phyloP scores from a whole-genome alignment of 2,329 filamentous ascomycete genomes.

The Botrytis aclada region DNA sequence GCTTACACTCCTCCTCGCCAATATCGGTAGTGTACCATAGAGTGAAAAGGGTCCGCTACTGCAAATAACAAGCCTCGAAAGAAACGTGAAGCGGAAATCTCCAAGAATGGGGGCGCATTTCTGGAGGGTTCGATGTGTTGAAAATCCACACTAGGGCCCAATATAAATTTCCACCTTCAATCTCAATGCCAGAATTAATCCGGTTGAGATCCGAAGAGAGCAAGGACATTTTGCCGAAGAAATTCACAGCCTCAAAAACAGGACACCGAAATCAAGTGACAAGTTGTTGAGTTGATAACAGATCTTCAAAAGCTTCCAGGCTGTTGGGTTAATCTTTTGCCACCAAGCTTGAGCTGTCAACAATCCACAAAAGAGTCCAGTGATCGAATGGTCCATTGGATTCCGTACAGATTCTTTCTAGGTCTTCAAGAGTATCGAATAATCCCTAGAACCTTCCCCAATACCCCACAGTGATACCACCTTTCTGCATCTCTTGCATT shows the following conservation, averaged over 20 bases:
- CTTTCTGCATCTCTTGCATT: conserved; percentile 5
- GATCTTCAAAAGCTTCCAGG: not conserved
- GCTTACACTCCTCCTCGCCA: not conserved
- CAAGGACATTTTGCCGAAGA: not conserved
- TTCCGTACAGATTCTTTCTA: not conserved
- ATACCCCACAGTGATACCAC: conserved; percentile 14
- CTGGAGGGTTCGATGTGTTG: not conserved
- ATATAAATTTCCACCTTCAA: not conserved
- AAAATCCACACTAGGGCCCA: not conserved
- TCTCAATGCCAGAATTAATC: conserved; percentile 5
- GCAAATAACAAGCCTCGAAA: conserved; percentile 3
- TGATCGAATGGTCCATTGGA: conserved; percentile 6
- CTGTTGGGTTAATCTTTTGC: not conserved
- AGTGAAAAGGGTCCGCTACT: conserved; percentile 8
- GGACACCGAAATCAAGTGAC: not conserved
- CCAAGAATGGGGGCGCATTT: conserved; percentile 5
- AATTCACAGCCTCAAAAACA: not conserved
- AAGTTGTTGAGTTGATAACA: not conserved
- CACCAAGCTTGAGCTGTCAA: conserved; percentile 12
- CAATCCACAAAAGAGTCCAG: not conserved
- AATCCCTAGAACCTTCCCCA: conserved; percentile 5
- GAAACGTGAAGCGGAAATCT: conserved; percentile 2
- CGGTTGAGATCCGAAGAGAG: conserved; percentile 7
- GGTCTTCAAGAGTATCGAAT: not conserved
- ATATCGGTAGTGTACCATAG: not conserved